A percentile compares a stretch with the other conserved stretches of the same genome.
Evolutionary conservation across 2,329 filamentous ascomycete genomes (phyloP).

Genomic region (Talaromyces sp.): DNA sequence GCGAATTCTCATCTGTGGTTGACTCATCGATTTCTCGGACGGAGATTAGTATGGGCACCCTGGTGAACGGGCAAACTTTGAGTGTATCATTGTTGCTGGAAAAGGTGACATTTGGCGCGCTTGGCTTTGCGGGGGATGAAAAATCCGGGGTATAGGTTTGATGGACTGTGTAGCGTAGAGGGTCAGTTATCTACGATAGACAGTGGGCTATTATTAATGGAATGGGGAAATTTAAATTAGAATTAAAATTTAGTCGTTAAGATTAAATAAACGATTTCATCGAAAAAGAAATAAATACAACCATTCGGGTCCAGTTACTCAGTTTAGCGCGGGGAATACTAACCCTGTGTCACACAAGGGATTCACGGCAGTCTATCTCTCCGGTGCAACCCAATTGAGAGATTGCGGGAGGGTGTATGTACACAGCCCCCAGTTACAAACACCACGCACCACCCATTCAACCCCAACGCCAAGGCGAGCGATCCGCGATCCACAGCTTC

Average conservation of each 20-base stretch:
- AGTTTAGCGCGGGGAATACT: slow-evolving; percentile 2
- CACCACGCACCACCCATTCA: background rate
- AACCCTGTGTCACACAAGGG: background rate
- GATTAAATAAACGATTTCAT: background rate
- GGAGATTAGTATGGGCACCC: no score
- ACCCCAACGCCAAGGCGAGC: slow-evolving; percentile 18
- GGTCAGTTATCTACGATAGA: background rate
- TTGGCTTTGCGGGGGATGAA: slow-evolving; percentile 12
- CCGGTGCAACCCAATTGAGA: no score
- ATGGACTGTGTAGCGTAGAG: no score
- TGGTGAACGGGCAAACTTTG: no score
- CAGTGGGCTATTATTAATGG: background rate
- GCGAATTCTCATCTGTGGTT: no score
- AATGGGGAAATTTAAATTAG: background rate
- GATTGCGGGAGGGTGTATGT: background rate
- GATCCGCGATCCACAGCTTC: slow-evolving; percentile 32
- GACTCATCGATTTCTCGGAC: no score
- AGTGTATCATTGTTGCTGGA: background rate
- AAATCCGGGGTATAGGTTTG: slow-evolving; percentile 14
- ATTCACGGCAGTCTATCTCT: background rate
- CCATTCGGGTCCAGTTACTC: slow-evolving; percentile 9
- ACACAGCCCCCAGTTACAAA: no score
- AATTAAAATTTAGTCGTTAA: background rate
- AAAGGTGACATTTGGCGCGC: slow-evolving; percentile 18
- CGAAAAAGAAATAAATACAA: no score